phyloP scores from a whole-genome alignment of 2,329 filamentous ascomycete genomes.

The Microsporum ferrugineum region DNA sequence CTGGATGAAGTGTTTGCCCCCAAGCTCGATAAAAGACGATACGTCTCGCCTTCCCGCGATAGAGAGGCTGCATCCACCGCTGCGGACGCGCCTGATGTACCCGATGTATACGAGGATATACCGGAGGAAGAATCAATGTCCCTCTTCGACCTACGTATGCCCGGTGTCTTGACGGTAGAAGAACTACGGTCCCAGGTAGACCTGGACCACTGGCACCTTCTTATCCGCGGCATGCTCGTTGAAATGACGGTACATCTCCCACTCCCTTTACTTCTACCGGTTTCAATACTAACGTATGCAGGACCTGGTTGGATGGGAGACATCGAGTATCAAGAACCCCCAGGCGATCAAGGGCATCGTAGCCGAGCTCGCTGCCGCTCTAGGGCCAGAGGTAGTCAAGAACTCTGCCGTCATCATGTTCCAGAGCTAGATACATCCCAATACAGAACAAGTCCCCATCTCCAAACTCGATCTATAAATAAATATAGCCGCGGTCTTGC shows the following conservation, averaged over 20 bases:
- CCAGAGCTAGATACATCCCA: background rate
- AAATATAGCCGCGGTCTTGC: background rate
- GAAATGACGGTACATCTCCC: constrained; percentile 31
- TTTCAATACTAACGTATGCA: constrained; percentile 13
- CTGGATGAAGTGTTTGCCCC: constrained; percentile 32
- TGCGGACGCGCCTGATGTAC: constrained; percentile 10
- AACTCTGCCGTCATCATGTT: constrained; percentile 33
- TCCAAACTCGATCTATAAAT: background rate
- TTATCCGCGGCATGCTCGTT: constrained; percentile 32
- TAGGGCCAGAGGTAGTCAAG: constrained; percentile 34
- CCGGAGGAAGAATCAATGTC: constrained; percentile 34
- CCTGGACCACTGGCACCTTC: constrained; percentile 34
- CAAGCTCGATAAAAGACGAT: constrained; percentile 33
- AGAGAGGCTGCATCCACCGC: constrained; percentile 15
- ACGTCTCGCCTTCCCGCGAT: constrained; percentile 35
- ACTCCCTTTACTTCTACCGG: background rate
- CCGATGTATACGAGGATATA: constrained; percentile 13
- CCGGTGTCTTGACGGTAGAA: constrained; percentile 34
- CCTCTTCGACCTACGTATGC: constrained; percentile 37
- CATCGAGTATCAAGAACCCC: constrained; percentile 31
- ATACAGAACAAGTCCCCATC: background rate
- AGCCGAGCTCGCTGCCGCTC: constrained; percentile 35
- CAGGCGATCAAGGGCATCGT: constrained; percentile 38
- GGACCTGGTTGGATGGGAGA: constrained; percentile 39
- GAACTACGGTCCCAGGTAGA: constrained; percentile 32